Evolutionary conservation across 305 asterid genomes (phyloP), one percentile per base, ranked within the genome.

Genomic region (Striga hermonthica): DNA sequence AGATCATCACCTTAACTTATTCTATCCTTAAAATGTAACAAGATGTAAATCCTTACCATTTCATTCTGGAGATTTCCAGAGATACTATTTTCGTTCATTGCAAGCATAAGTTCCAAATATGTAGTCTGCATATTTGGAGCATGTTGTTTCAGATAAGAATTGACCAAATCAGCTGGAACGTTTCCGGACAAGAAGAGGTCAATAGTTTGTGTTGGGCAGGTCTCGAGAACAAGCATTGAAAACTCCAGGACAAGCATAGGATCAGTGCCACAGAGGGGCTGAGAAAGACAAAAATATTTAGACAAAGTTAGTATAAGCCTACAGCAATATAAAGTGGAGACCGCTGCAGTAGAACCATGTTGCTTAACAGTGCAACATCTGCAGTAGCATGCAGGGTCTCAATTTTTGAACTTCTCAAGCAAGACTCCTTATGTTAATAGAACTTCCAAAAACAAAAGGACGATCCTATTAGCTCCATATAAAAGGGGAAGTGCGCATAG

Each of bases 201-300:
- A 64, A 94, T 94, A 62, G 99, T 89, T 83, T 91, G 90, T 12
- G 86, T 77, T 28, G 99, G 96, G 73, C 98, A 91, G 71, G 86
- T 94, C 74, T 91, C 97, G 57, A 94, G 99, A 75, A 94, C 91
- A 63, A 85, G 95, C 95, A 84, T 80, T 59, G 99, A 87, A 75
- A 78, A 91, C 79, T 91, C 98, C 84, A 94, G 86, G 74, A 94
- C 97, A 76, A 94, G 96, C 89, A 86, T 82, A 31, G 98, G 98
- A 60, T 91, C 97, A 39, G 86, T 81, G 73, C 83, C 84, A 80
- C 99, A 89, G 37, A 94, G 85, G 78, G 99, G 96, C 98, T 91
- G 87, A 75, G 75, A 73, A 65, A 50, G 31, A 71, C 44, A 66
- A 71, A 28, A 64, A 16, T 47, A 28, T 54, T 1, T 10, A 41